Evolutionary conservation across 495 filamentous ascomycete genomes (phyloP), one percentile per base, ranked within the genome.

Genomic region (Xylaria palmicola): DNA sequence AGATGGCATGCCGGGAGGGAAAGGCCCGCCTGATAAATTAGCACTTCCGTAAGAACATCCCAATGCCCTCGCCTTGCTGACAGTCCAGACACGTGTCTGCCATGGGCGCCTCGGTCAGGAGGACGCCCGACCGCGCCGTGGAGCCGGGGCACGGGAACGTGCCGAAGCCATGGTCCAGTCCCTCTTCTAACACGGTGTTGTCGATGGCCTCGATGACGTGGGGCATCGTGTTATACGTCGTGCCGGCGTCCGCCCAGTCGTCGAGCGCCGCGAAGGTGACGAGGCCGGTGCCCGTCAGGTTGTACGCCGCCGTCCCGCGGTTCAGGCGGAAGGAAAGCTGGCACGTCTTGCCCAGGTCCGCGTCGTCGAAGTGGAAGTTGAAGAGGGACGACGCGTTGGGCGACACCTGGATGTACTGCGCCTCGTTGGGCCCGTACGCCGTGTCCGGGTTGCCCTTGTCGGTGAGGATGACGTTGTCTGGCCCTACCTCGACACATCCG

Each of bases 311-410:
- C 0, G 83, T 15, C 9, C 50, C 59, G 12, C 26, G 26, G 0
- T 6, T 10, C 83, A 22, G 85, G 78, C 40, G 58, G 79, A 92
- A 90, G 40, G 86, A 70, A 15, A 90, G 77, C 40, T 77, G 77
- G 72, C 89, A 92, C 0, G 77, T 87, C 72, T 85, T 84, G 51
- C 80, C 83, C 19, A 76, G 66, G 66, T 85, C 77, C 7, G 70
- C 67, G 1, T 71, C 41, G 0, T 82, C 82, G 47, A 91, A 82
- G 64, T 88, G 85, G 71, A 91, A 91, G 70, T 89, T 89, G 78
- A 89, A 91, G 49, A 88, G 75, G 24, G 80, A 80, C 22, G 86
- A 87, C 50, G 83, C 71, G 50, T 78, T 81, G 3, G 80, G 72
- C 13, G 79, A 81, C 13, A 90, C 70, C n/a, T 79, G 76, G 26